A percentile compares a stretch with the other conserved stretches of the same genome.
phyloP scores from a whole-genome alignment of 345 rosid genomes.

The Eucalyptus caleyi region DNA sequence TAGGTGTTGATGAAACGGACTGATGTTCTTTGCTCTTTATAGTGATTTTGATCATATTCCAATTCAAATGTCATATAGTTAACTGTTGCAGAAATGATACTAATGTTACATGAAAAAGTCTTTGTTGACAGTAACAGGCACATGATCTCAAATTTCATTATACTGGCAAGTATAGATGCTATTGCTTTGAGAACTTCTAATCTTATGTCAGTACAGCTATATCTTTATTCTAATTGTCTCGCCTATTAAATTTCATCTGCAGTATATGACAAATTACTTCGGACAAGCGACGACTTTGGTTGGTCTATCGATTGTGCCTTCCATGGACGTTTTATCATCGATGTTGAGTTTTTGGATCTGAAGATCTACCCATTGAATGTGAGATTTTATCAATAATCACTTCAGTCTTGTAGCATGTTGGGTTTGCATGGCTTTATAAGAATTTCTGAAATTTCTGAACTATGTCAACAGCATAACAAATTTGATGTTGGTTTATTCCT shows the following conservation, averaged over 20 bases:
- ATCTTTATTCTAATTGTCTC: neutral
- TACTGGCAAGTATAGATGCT: neutral
- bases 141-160: neutral
- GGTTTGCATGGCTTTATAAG: neutral
- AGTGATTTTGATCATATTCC: neutral
- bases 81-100: neutral
- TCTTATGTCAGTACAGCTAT: neutral
- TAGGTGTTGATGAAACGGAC: neutral
- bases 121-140: neutral
- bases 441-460: neutral
- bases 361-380: conserved; percentile 58
- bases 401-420: neutral
- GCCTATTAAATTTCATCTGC: conserved; percentile 2
- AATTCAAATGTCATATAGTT: neutral
- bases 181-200: neutral
- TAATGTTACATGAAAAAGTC: neutral
- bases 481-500: neutral
- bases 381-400: conserved; percentile 11
- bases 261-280: conserved; percentile 67
- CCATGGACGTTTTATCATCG: conserved; percentile 68
- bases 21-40: neutral
- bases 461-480: neutral
- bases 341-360: conserved; percentile 93
- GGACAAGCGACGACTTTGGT: conserved; percentile 62
- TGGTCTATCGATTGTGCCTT: conserved; percentile 69